Evolutionary conservation across 768 basidiomycete genomes (phyloP).

Genomic region (Leccinum obscurum): DNA sequence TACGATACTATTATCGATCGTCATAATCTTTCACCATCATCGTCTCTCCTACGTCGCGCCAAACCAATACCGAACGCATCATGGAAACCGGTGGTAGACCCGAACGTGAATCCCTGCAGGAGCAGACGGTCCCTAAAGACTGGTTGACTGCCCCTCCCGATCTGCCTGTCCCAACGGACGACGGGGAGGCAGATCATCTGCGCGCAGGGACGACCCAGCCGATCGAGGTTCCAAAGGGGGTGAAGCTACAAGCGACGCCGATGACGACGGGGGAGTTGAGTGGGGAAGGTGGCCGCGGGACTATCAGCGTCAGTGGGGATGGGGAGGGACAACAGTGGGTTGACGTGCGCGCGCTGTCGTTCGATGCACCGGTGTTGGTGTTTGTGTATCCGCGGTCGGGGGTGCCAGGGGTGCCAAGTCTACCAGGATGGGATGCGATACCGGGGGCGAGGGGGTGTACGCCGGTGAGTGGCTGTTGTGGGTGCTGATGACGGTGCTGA

Average conservation of each 20-base stretch:
- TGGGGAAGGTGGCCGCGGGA: background rate
- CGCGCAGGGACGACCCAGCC: background rate
- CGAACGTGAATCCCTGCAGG: background rate
- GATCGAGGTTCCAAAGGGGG: background rate
- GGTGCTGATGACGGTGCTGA: background rate
- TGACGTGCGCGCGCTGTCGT: constrained; percentile 17
- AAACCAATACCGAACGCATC: background rate
- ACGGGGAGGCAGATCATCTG: background rate
- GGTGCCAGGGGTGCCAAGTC: constrained; percentile 12
- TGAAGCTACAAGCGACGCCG: background rate
- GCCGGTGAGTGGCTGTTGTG: constrained; percentile 13
- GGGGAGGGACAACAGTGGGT: background rate
- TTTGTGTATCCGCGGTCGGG: constrained; percentile 28
- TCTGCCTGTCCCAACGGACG: background rate
- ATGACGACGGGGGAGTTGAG: background rate
- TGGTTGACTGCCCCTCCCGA: background rate
- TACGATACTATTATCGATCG: background rate
- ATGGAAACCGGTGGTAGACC: background rate
- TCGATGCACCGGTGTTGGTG: constrained; percentile 20
- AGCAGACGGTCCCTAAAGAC: background rate
- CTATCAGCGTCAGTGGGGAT: background rate
- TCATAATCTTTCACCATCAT: background rate
- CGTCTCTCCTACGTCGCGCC: background rate
- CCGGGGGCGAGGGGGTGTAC: constrained; percentile 27
- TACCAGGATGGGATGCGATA: constrained; percentile 24